These are phyloP conservation scores for Camellia granthamiana DNA, from an alignment of 148 eudicot genomes.

Conservation along the genomic window DNA sequence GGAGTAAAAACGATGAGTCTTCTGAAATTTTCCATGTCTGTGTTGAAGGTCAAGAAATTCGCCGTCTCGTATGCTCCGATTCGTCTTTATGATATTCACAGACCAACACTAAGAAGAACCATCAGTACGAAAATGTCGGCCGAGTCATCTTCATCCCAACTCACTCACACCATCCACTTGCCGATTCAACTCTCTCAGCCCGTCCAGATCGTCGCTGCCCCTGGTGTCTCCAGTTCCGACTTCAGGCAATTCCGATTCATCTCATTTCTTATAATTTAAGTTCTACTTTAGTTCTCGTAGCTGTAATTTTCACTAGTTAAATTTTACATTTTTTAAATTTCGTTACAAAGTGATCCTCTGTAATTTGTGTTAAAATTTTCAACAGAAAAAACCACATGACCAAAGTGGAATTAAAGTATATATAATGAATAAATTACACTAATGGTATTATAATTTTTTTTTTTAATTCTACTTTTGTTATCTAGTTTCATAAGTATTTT, in stretches of 20 bases:
- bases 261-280: neutral
- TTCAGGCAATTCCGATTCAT: conserved; percentile 46
- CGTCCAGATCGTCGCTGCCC: conserved; percentile 60
- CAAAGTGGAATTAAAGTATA: no score
- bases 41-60: conserved; percentile 8
- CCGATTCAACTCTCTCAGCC: conserved; percentile 52
- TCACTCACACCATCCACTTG: conserved; percentile 54
- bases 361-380: no score
- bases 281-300: no score
- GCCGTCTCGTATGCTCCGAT: conserved; percentile 1
- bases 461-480: no score
- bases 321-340: no score
- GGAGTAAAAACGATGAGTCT: conserved; percentile 9
- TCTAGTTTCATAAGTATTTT: no score
- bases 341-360: no score
- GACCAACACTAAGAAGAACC: conserved; percentile 16
- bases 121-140: conserved; percentile 45
- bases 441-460: no score
- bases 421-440: no score
- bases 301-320: no score
- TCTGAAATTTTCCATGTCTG: conserved; percentile 1
- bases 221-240: conserved; percentile 74
- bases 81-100: neutral
- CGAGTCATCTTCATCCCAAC: conserved; percentile 32
- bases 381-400: no score